A percentile compares a stretch with the other conserved stretches of the same genome.
Conservation (phyloP, 2,329 filamentous ascomycete genomes). For the Sarocladiaceae sp. region DNA sequence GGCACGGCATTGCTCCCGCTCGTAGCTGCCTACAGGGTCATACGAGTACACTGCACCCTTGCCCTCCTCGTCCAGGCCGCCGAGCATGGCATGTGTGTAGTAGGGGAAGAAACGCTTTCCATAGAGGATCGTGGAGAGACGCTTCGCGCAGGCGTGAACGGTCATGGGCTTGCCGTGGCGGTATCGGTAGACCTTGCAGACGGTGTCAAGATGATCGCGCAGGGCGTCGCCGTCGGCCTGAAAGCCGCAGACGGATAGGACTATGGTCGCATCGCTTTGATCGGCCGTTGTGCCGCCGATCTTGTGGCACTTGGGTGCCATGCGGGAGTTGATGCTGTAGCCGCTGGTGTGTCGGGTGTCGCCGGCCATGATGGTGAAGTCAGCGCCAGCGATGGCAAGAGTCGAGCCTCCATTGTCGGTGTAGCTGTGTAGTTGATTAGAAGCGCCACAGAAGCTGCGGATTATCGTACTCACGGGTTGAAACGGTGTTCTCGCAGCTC, state of each 20-base stretch:
- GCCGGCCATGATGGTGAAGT: slow-evolving; percentile 95
- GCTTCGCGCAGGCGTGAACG: slow-evolving; percentile 89
- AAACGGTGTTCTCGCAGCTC: slow-evolving; percentile 72
- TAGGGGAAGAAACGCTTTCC: slow-evolving; percentile 98
- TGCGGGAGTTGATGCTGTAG: slow-evolving; percentile 98
- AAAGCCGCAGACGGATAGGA: slow-evolving; percentile 92
- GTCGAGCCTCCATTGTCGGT: slow-evolving; percentile 98
- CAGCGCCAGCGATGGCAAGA: slow-evolving; percentile 84
- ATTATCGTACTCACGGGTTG: slow-evolving; percentile 68
- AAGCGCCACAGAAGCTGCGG: slow-evolving; percentile 8
- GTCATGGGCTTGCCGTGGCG: slow-evolving; percentile 96
- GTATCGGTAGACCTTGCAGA: slow-evolving; percentile 99
- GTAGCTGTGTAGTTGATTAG: slow-evolving; percentile 53
- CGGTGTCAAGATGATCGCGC: slow-evolving; percentile 85
- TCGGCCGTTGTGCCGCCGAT: slow-evolving; percentile 87
- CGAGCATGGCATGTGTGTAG: slow-evolving; percentile 92
- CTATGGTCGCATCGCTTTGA: slow-evolving; percentile 76
- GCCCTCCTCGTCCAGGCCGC: slow-evolving; percentile 89
- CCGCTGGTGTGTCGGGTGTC: slow-evolving; percentile 93
- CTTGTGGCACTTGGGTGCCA: slow-evolving; percentile 92
- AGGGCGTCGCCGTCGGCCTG: slow-evolving; percentile 90
- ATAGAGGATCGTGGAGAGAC: slow-evolving; percentile 92
- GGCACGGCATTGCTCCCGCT: slow-evolving; percentile 91
- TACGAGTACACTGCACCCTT: slow-evolving; percentile 94
- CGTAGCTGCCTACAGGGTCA: slow-evolving; percentile 95